Base-by-base conservation (phyloP, 2,329 filamentous ascomycete species). In the Apiospora arundinis region DNA sequence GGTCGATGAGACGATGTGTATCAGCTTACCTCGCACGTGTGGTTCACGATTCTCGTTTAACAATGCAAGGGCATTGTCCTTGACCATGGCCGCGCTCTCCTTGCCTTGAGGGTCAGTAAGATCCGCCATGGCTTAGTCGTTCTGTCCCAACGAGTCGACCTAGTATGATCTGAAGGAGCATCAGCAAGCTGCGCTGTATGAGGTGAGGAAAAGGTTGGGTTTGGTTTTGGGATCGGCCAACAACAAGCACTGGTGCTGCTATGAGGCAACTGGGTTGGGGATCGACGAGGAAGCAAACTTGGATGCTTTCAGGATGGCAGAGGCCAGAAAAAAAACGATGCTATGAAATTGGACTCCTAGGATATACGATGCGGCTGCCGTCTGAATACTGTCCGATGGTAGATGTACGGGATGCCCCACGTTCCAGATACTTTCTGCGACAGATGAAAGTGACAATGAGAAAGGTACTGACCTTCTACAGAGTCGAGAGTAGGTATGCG, bases 11-110 rank as follows among this genome's bases (percentile, higher is more conserved):
- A 21, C 37, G 16, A 42, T n/a, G 28, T 23, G n/a, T 23, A 2
- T 23, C 28, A 49, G 23, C 46, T 23, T n/a, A 63, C 56, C 56
- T 63, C 56, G 32, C 56, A 63, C 56, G 40, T 63, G 56, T 40
- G 56, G 18, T 63, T 63, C 56, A 21, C 28, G 56, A 4, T 63
- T 63, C 56, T 63, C 56, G 32, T 63, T 63, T 21, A 63, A 32
- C 32, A 63, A 63, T 11, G 56, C 56, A 21, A 63, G 18, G 18
- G 56, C 56, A 21, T 63, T 63, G 32, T 63, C 32, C 56, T 40
- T 63, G 56, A 63, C 28, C 28, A 63, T 40, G 32, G 9, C 21
- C n/a, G 32, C 28, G n/a, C n/a, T 40, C 9, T 63, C 56, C 21
- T 40, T 40, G 32, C 56, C 56, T n/a, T 63, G 56, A n/a, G 56